Base-by-base conservation (phyloP, 2,329 filamentous ascomycete genomes). In the Phialophora macrospora region DNA sequence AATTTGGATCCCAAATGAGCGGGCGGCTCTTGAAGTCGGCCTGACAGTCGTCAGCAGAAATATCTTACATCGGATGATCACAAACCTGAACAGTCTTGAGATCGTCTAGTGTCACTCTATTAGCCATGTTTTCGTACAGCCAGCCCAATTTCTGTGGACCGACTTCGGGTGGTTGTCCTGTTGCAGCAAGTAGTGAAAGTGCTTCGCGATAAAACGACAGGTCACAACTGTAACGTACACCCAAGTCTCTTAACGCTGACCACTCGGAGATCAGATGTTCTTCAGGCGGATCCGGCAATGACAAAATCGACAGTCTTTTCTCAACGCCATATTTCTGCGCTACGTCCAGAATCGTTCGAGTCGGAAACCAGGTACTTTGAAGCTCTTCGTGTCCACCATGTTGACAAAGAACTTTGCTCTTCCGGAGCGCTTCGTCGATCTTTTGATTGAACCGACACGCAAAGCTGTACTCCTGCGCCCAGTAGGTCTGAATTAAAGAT, bases 291-390 rank as follows among this genome's bases (percentile, higher is more conserved):
- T 64, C 32, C 12, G 60, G 64, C 34, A 67, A 55, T 51, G 49
- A 26, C 3, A 67, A 52, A 30, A 67, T 67, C 30, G 61, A 55
- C 11, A 67, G 55, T 28, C 20, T 46, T 20, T 51, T 38, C 44
- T 67, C 61, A 57, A 61, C 54, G 30, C 61, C 61, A 30, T 67
- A 67, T n/a, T 49, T 24, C 8, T 26, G 32, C 26, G 61, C 64
- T 7, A 48, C 28, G 8, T 41, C 30, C 32, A 67, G 55, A 60
- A 67, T 64, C 3, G 24, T 12, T 30, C 26, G 20, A 26, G n/a
- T 38, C 32, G 64, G 64, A 56, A 67, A 67, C 61, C 61, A 64
- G 46, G 55, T 56, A 17, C 64, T 48, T 12, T n/a, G 20, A 24
- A 67, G 60, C 32, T 64, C n/a, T 56, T 64, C 61, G 4, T 4